phyloP scores from a whole-genome alignment of 2,329 filamentous ascomycete species.

The Trichothecium roseum region DNA sequence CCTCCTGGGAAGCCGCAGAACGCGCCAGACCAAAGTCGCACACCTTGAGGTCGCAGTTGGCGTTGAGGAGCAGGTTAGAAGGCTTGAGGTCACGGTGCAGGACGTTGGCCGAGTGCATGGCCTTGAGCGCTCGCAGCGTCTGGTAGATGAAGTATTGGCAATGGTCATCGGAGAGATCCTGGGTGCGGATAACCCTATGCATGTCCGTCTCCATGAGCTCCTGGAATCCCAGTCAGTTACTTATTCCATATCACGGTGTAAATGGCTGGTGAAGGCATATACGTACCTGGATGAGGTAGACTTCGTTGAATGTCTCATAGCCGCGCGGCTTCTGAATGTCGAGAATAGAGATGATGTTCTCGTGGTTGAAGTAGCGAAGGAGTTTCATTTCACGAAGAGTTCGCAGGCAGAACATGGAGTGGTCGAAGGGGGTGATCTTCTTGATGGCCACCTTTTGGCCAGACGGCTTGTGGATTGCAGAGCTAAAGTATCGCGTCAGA shows the following conservation, averaged over 20 bases:
- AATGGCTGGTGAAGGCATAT: conserved; percentile 15
- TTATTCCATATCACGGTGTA: background rate
- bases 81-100: conserved; percentile 96
- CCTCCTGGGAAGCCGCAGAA: conserved; percentile 71
- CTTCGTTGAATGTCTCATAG: conserved; percentile 93
- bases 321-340: conserved; percentile 97
- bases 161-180: conserved; percentile 96
- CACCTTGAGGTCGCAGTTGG: conserved; percentile 98
- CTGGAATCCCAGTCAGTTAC: conserved; percentile 30
- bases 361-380: conserved; percentile 96
- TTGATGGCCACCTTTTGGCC: conserved; percentile 99
- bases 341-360: conserved; percentile 99
- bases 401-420: conserved; percentile 96
- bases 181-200: conserved; percentile 96
- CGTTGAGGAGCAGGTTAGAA: conserved; percentile 91
- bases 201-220: conserved; percentile 99
- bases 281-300: conserved; percentile 97
- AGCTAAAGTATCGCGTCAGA: conserved; percentile 41
- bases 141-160: conserved; percentile 99
- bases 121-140: conserved; percentile 92
- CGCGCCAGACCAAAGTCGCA: conserved; percentile 96
- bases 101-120: conserved; percentile 98
- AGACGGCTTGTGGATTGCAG: conserved; percentile 94
- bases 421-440: conserved; percentile 98
- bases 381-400: conserved; percentile 99